phyloP scores from a whole-genome alignment of 2,329 filamentous ascomycete genomes.

The Aspergillus felis region DNA sequence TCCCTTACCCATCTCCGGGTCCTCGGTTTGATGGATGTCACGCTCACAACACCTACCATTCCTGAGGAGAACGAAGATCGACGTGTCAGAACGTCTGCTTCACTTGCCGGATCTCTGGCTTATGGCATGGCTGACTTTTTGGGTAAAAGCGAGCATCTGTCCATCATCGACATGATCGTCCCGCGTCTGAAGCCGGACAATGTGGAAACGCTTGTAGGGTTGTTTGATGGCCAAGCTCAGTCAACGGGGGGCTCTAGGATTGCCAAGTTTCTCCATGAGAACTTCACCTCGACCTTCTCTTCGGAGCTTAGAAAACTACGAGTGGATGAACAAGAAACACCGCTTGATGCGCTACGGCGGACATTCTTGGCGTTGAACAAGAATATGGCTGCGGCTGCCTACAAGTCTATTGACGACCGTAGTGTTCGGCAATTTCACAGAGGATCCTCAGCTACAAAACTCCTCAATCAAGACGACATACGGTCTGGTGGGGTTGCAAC shows the following conservation, averaged over 20 bases:
- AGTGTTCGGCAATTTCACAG: constrained; percentile 59
- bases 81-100: constrained; percentile 95
- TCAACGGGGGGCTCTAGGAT: constrained; percentile 90
- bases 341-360: constrained; percentile 76
- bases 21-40: constrained; percentile 95
- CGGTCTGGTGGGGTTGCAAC: constrained; percentile 89
- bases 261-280: constrained; percentile 93
- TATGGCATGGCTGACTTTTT: constrained; percentile 98
- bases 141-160: constrained; percentile 88
- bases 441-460: constrained; percentile 66
- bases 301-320: constrained; percentile 75
- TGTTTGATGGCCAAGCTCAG: constrained; percentile 92
- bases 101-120: constrained; percentile 79
- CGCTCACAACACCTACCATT: constrained; percentile 85
- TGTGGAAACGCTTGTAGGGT: constrained; percentile 82
- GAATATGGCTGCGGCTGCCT: constrained; percentile 80
- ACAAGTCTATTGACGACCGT: constrained; percentile 73
- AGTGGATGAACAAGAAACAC: constrained; percentile 64
- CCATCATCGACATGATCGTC: constrained; percentile 91
- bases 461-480: constrained; percentile 83
- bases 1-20: constrained; percentile 79
- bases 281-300: constrained; percentile 81
- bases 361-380: constrained; percentile 91
- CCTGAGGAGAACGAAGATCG: constrained; percentile 94
- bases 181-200: constrained; percentile 87